phyloP scores from a whole-genome alignment of 176 grass and related monocot species.

The Musa schizocarpa region DNA sequence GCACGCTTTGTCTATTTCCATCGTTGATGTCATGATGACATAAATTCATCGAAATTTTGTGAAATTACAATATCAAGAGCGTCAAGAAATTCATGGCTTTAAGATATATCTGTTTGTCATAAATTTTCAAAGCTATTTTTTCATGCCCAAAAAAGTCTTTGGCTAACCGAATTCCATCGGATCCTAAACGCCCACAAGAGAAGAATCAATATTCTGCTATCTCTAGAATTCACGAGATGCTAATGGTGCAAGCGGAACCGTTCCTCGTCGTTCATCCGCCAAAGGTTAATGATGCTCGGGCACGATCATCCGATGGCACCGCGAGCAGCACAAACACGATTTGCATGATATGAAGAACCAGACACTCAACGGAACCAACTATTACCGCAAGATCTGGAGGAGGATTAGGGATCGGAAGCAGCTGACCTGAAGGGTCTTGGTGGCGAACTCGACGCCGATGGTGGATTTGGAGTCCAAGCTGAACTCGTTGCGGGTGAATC shows the following conservation, averaged over 20 bases:
- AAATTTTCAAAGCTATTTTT: too few species aligned
- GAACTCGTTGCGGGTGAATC: slow-evolving; percentile 22
- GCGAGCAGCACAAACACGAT: neutral
- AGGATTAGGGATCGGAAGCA: neutral
- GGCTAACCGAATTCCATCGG: too few species aligned
- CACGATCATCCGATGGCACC: too few species aligned
- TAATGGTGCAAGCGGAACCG: too few species aligned
- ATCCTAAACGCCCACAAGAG: too few species aligned
- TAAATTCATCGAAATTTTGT: too few species aligned
- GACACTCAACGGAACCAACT: too few species aligned
- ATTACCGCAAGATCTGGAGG: neutral
- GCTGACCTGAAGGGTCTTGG: slow-evolving; percentile 15
- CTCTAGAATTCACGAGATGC: neutral
- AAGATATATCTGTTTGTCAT: too few species aligned
- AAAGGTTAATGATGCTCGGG: neutral
- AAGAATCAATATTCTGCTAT: neutral
- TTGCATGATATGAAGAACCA: neutral
- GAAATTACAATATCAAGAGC: too few species aligned
- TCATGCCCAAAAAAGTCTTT: neutral
- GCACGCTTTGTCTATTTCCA: too few species aligned
- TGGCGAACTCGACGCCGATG: slow-evolving; percentile 25
- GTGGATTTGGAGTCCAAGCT: slow-evolving; percentile 19
- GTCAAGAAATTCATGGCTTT: too few species aligned
- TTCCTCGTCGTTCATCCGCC: neutral
- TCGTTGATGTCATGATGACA: too few species aligned